Evolutionary conservation across 306 rosid species (phyloP).

Genomic region (Fagus sylvatica): DNA sequence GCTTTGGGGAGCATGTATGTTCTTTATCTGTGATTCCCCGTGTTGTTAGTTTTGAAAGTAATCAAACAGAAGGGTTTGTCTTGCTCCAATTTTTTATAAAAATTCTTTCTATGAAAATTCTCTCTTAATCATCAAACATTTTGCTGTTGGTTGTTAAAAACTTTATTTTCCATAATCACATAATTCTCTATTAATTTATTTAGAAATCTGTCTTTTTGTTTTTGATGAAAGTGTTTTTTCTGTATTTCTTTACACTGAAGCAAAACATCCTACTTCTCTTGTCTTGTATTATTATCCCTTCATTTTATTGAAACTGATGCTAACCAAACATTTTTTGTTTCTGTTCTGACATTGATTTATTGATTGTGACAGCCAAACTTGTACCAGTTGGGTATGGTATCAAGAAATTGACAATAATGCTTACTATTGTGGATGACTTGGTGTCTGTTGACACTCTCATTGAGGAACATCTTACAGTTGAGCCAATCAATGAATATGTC

Average conservation of each 20-base stretch:
- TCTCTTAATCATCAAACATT: neutral
- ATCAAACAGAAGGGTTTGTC: neutral
- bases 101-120: too few relatives aligned
- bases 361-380: constrained; percentile 65
- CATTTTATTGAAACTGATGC: too few relatives aligned
- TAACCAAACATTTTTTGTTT: neutral
- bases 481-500: constrained; percentile 82
- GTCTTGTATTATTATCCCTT: too few relatives aligned
- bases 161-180: neutral
- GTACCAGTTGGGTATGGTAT: constrained; percentile 92
- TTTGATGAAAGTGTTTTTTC: too few relatives aligned
- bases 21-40: neutral
- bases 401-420: constrained; percentile 81
- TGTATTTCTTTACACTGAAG: neutral
- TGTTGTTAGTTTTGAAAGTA: neutral
- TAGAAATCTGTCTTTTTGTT: too few relatives aligned
- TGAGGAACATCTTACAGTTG: constrained; percentile 63
- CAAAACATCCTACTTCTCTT: too few relatives aligned
- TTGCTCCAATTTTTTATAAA: neutral
- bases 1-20: constrained; percentile 95
- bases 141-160: neutral
- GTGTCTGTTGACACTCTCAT: constrained; percentile 81
- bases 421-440: constrained; percentile 77
- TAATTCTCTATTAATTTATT: neutral
- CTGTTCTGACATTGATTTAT: constrained; percentile 13